phyloP scores from a whole-genome alignment of 805 yeast genomes.

The Saccharomyces kudriavzevii region DNA sequence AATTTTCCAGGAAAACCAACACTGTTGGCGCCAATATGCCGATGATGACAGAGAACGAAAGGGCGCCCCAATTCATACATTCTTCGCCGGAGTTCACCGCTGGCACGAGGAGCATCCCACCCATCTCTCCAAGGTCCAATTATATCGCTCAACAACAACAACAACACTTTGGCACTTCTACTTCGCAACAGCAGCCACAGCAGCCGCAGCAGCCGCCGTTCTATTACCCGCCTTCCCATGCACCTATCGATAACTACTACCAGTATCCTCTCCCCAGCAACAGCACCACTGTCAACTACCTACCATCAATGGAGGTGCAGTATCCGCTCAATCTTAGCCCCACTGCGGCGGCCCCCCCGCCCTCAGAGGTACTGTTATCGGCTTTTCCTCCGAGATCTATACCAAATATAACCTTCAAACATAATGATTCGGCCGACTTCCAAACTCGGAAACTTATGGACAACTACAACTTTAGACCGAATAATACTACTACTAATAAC shows the following conservation, averaged over 20 bases:
- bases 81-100: neutral
- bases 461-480: neutral
- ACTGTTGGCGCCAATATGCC: neutral
- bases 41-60: neutral
- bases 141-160: neutral
- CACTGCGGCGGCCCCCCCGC: neutral
- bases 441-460: neutral
- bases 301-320: neutral
- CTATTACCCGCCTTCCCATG: neutral
- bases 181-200: too few relatives aligned
- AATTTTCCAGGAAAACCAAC: neutral
- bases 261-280: neutral
- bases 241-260: neutral
- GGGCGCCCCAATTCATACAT: neutral
- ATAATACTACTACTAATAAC: neutral
- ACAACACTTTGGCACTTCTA: neutral
- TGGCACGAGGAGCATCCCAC: neutral
- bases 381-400: neutral
- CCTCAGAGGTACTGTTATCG: neutral
- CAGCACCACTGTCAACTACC: neutral
- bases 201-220: neutral
- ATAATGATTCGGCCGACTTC: neutral
- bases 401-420: neutral
- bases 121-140: neutral
- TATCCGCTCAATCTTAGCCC: neutral